These are phyloP conservation scores for Panus rudis DNA, from an alignment of 768 basidiomycete species.

Conservation along the genomic window DNA sequence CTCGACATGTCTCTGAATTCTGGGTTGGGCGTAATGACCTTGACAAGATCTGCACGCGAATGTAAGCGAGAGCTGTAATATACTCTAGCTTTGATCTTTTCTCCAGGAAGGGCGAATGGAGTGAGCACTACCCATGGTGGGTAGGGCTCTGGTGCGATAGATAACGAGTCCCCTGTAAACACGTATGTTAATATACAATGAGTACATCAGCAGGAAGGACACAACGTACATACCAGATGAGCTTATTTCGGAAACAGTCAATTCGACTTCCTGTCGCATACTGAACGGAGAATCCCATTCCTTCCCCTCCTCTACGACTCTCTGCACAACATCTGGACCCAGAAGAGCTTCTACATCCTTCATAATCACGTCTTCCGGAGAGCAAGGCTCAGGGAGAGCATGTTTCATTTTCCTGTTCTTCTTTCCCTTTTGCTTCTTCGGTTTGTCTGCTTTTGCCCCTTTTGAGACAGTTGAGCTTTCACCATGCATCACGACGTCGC, in stretches of 20 bases:
- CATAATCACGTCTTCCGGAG: constrained; percentile 68
- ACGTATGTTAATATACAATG: neutral
- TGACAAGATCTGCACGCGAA: constrained; percentile 70
- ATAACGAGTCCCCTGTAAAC: constrained; percentile 61
- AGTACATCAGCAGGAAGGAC: neutral
- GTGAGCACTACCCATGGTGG: constrained; percentile 77
- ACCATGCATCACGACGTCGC: neutral
- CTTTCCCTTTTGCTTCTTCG: constrained; percentile 14
- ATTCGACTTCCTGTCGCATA: constrained; percentile 54
- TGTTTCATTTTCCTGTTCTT: constrained; percentile 32
- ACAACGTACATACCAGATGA: constrained; percentile 46
- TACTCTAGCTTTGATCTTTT: constrained; percentile 66
- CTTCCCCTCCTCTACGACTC: constrained; percentile 37
- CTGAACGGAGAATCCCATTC: constrained; percentile 57
- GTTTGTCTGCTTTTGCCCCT: constrained; percentile 1
- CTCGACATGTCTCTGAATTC: constrained; percentile 58
- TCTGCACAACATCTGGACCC: constrained; percentile 49
- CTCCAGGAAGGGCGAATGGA: constrained; percentile 81
- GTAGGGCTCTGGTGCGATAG: constrained; percentile 36
- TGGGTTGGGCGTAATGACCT: constrained; percentile 54
- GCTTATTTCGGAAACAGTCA: constrained; percentile 55
- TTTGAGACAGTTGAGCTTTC: constrained; percentile 2
- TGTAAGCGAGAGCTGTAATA: constrained; percentile 65
- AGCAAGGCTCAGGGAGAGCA: constrained; percentile 47
- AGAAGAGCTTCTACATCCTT: constrained; percentile 64